Evolutionary conservation across 2,329 filamentous ascomycete genomes (phyloP).

Genomic region (Endothia cerciana): DNA sequence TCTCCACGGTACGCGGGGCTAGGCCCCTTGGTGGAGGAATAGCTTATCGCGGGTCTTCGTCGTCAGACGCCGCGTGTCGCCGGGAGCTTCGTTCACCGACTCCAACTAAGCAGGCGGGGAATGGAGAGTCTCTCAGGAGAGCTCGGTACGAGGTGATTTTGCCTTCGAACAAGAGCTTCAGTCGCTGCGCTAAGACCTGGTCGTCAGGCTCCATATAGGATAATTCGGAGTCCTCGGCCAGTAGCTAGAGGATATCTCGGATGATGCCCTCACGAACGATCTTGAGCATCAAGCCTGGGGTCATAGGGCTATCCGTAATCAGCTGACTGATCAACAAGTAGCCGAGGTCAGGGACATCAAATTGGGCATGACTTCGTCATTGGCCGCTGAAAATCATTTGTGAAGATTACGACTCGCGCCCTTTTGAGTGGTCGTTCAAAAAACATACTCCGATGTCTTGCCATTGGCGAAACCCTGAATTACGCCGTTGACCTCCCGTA

Average conservation of each 20-base stretch:
- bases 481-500: background rate
- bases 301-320: background rate
- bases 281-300: background rate
- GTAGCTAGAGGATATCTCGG: background rate
- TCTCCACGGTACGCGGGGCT: background rate
- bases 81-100: background rate
- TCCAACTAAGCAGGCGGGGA: background rate
- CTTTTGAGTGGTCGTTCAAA: background rate
- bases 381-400: background rate
- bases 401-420: background rate
- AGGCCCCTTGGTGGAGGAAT: background rate
- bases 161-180: too few species aligned
- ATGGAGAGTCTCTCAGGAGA: background rate
- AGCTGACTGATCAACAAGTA: background rate
- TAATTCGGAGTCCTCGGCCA: background rate
- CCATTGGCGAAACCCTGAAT: background rate
- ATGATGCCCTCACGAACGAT: background rate
- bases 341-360: too few species aligned
- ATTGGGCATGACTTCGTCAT: background rate
- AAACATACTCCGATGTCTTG: background rate
- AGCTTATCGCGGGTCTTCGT: conserved; percentile 6
- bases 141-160: background rate
- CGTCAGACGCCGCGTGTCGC: conserved; percentile 4
- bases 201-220: background rate
- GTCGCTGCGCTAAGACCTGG: too few species aligned